Base-by-base conservation (phyloP, 495 filamentous ascomycete species). In the Tuber calosporum region DNA sequence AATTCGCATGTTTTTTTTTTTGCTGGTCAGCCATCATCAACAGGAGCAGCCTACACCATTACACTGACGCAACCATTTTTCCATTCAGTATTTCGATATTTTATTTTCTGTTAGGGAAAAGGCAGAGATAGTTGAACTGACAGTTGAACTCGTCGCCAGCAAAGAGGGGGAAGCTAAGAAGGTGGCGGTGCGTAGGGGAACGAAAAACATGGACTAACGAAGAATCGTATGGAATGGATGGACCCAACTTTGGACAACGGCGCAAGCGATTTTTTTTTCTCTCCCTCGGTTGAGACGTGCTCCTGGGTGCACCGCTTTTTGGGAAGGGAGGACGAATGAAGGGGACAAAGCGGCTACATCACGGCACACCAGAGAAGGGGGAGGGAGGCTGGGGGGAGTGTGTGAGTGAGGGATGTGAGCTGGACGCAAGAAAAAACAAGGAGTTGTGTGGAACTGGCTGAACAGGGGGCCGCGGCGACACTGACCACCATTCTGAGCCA, bases 271-370 rank as follows among this genome's bases (percentile, higher is more conserved):
- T 77, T 73, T 73, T 72, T 77, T 77, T 78, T 69, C 22, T 26
- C n/a, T 2, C 53, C 53, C 26, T 34, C 53, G 53, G 53, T 62
- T 34, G 53, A 62, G 53, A 62, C 53, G 26, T 17, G 53, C 53
- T 62, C 53, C 53, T 34, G 53, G 53, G 53, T 26, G 53, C 67
- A 62, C 70, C 74, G 72, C 70, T 70, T 68, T 40, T 70, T 69
- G 75, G 73, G 70, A 68, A 72, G 69, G 76, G 72, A 73, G 76
- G 76, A 68, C 76, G 76, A 78, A 78, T 78, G 75, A 77, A 78
- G 76, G 70, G 76, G 76, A 77, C 76, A 78, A 78, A 78, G 76
- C 76, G 76, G 73, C 76, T 71, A 75, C 74, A 77, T 72, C 72
- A 78, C 76, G 76, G 76, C 76, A 74, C 76, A 78, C 76, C 68